Evolutionary conservation across 768 basidiomycete genomes (phyloP), one percentile per base, ranked within the genome.

Genomic region (Phlebiopsis flavidoalba): DNA sequence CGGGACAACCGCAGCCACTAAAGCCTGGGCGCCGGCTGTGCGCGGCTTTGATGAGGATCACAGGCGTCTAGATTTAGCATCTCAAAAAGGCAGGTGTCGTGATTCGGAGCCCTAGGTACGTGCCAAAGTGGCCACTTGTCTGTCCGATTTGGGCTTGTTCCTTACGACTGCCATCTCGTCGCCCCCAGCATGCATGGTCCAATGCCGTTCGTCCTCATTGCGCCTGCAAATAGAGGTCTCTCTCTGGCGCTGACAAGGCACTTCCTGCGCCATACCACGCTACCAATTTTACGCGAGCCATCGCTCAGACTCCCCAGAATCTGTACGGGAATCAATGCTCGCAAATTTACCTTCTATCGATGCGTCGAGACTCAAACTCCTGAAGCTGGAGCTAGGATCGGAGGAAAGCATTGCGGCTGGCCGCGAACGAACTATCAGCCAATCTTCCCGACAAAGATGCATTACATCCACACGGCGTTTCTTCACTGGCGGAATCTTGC

Each of bases 241-340:
- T 82, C 81, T 7, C 75, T 83, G 31, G 81, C 83, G 3, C 74
- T 86, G 33, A 80, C 82, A 12, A 77, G 83, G 15, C 78, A 81
- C 67, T 79, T 80, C 60, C 76, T 85, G 40, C 74, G 74, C 56
- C 77, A 76, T 3, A 84, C 84, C 17, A 64, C 71, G 14, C 69
- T 82, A 24, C 83, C 83, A 1, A 79, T 86, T n/a, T 8, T 83
- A 77, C 64, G 81, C 82, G n/a, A 83, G 80, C 8, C 78, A 82
- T 69, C 80, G 85, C 53, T 71, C 73, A 10, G 69, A 69, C 5
- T 68, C 72, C 21, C 69, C 75, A 14, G 66, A 73, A 14, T 64
- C 66, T 17, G 72, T 83, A 48, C 76, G 75, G 53, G 69, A 72
- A 47, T 66, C 69, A 45, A 79, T 85, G 49, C 72, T 85, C 33